Percentiles rank a stretch among this genome's conserved stretches.
phyloP scores from a whole-genome alignment of 257 asterid species.

The Fraxinus cuspidata region DNA sequence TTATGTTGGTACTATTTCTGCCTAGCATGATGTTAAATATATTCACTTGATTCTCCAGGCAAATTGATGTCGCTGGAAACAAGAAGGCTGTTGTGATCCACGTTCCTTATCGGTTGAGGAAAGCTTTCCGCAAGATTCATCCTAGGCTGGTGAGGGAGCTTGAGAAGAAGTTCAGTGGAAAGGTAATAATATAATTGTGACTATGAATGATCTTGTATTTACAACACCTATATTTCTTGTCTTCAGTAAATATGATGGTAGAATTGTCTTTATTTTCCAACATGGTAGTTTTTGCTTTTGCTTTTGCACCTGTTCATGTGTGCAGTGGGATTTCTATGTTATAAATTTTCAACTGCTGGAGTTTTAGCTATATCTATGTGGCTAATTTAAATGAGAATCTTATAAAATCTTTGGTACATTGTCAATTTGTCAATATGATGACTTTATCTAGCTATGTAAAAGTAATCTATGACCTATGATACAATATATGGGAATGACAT shows the following conservation, averaged over 20 bases:
- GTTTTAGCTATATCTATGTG: too few relatives aligned
- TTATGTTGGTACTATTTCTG: not conserved
- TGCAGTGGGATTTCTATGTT: too few relatives aligned
- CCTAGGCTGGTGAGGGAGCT: slow-evolving; percentile 34
- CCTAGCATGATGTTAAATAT: not conserved
- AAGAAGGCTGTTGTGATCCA: slow-evolving; percentile 37
- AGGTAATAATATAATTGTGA: slow-evolving; percentile 16
- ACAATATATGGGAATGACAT: not conserved
- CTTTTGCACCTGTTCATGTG: too few relatives aligned
- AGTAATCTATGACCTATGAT: too few relatives aligned
- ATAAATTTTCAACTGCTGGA: not conserved
- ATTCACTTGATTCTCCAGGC: slow-evolving; percentile 21
- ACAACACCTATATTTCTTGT: not conserved
- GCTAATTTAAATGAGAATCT: not conserved
- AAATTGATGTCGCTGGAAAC: slow-evolving; percentile 37
- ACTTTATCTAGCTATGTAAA: too few relatives aligned
- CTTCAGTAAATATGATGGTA: too few relatives aligned
- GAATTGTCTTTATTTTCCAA: too few relatives aligned
- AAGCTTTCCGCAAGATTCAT: slow-evolving; percentile 41
- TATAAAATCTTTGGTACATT: not conserved
- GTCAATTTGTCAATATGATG: not conserved
- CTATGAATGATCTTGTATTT: not conserved
- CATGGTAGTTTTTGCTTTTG: too few relatives aligned
- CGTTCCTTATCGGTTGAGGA: slow-evolving; percentile 36
- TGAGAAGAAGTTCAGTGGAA: slow-evolving; percentile 42